Evolutionary conservation across 176 grass and related monocot genomes (phyloP), one percentile per base, ranked within the genome.

Genomic region (Dactylis glomerata): DNA sequence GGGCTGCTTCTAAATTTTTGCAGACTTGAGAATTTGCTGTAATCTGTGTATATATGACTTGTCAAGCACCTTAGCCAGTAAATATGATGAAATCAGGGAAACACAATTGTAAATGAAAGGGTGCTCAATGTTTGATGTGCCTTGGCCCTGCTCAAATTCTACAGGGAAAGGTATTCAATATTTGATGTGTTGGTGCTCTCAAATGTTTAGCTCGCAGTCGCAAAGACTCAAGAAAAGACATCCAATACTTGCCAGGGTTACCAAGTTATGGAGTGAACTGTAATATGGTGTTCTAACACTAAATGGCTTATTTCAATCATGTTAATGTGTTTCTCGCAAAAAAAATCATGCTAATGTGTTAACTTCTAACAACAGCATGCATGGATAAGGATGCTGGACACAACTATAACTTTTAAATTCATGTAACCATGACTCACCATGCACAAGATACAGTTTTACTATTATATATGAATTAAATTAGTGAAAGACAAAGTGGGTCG

Each of bases 151-250:
- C 9, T 41, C 71, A 65, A 59, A 2, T 30, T 63, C 27, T 65
- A 32, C 30, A 65, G 17, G 14, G 13, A 65, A 33, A 17, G 30
- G 30, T 65, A 34, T 65, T 65, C 30, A 65, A 65, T 65, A 19
- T 65, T 65, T 65, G 6, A 33, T 41, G 16, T 30, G 41, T 26
- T 69, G 62, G 41, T 26, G n/a, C 38, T 69, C 11, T 45, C 44
- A 68, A 46, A 59, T 52, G 83, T 78, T 55, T 62, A 77, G 61
- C 34, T 78, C 55, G 1, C 62, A 68, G 74, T 22, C 74, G 15
- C 56, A 46, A 44, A 23, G 28, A 63, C n/a, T 68, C 33, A 32
- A 23, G 28, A 47, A 22, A 64, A 65, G 7, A 27, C 24, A 55
- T 22, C 36, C 49, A 71, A 59, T 71, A 70, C 5, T 44, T 47